A percentile compares a stretch with the other conserved stretches of the same genome.
These are phyloP conservation scores for Irineochytrium annulatum DNA, from an alignment of 192 early-diverging fungal genomes.

Conservation along the genomic window DNA sequence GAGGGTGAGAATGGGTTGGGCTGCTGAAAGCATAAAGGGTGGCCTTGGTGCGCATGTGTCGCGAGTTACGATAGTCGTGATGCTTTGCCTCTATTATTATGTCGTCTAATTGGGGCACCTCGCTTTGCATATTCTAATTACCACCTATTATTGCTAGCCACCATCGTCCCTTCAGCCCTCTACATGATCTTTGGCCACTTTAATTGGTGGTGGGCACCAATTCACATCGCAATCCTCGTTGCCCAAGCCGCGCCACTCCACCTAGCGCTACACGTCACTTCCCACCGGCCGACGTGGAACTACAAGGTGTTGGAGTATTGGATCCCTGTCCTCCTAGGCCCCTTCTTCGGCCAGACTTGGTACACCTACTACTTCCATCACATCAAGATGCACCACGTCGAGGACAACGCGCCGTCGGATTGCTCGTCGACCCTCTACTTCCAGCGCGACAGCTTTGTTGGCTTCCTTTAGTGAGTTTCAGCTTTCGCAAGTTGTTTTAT, in stretches of 20 bases:
- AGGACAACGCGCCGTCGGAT: slow-evolving; percentile 37
- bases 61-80: slow-evolving; percentile 18
- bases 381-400: slow-evolving; percentile 45
- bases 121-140: neutral
- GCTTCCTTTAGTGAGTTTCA: slow-evolving; percentile 29
- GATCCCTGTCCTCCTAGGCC: slow-evolving; percentile 22
- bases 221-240: slow-evolving; percentile 23
- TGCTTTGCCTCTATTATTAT: neutral
- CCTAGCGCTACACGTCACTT: slow-evolving; percentile 30
- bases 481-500: slow-evolving; percentile 7
- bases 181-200: slow-evolving; percentile 25
- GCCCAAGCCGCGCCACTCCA: slow-evolving; percentile 21
- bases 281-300: slow-evolving; percentile 14
- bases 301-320: slow-evolving; percentile 11
- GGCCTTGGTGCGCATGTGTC: slow-evolving; percentile 12
- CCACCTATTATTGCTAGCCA: slow-evolving; percentile 1
- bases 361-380: slow-evolving; percentile 41
- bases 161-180: slow-evolving; percentile 31
- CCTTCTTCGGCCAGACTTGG: slow-evolving; percentile 36
- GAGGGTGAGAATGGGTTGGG: neutral
- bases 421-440: slow-evolving; percentile 31
- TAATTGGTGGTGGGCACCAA: slow-evolving; percentile 23
- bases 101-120: neutral
- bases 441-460: slow-evolving; percentile 34
- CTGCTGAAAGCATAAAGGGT: neutral